Conservation (phyloP, 139 green algal genomes). For the Coelastrella sp. region DNA sequence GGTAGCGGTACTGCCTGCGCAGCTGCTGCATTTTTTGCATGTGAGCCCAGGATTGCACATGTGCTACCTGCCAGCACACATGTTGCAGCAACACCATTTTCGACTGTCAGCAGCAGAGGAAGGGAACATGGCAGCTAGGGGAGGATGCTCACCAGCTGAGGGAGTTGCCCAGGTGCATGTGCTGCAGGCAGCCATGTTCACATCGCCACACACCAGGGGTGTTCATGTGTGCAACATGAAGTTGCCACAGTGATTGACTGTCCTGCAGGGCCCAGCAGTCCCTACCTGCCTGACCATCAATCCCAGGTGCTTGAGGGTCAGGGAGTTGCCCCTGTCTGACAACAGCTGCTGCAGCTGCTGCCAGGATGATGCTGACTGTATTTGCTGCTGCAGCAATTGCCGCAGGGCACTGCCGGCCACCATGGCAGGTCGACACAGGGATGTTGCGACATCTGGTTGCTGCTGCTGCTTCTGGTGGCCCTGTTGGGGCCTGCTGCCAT, state of each 20-base stretch:
- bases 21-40: slow-evolving; percentile 2
- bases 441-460: neutral
- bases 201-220: neutral
- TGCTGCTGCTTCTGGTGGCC: neutral
- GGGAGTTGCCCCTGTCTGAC: neutral
- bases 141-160: too few relatives aligned
- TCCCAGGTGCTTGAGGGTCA: slow-evolving; percentile 33
- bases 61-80: slow-evolving; percentile 2
- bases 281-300: slow-evolving; percentile 16
- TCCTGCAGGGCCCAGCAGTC: neutral
- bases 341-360: slow-evolving; percentile 40
- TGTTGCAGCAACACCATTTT: too few relatives aligned
- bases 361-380: neutral
- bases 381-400: slow-evolving; percentile 29
- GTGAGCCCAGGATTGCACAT: neutral
- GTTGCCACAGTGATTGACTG: neutral
- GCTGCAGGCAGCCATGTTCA: neutral
- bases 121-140: too few relatives aligned
- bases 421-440: neutral
- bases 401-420: neutral
- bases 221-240: neutral
- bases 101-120: too few relatives aligned
- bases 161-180: too few relatives aligned
- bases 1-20: neutral
- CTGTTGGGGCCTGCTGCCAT: neutral